Conservation (phyloP, 106 monocot genomes). For the Allium cepa region DNA sequence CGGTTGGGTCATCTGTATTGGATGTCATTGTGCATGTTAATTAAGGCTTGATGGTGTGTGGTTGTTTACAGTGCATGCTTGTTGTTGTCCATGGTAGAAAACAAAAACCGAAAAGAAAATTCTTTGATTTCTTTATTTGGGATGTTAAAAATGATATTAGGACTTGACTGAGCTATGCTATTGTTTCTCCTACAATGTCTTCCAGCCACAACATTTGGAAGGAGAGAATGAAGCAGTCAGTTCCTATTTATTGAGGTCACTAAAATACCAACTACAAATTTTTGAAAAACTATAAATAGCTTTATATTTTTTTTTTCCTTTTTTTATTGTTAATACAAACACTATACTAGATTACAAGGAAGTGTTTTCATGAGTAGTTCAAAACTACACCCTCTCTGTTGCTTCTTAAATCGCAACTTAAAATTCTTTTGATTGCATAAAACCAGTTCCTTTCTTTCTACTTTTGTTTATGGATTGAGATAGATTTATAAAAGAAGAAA, state of each 20-base stretch:
- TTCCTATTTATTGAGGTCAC: not conserved
- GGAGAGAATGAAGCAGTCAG: not conserved
- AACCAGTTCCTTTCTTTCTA: no score
- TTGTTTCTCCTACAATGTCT: slow-evolving; percentile 11
- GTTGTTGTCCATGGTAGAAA: not conserved
- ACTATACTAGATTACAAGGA: not conserved
- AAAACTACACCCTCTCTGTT: not conserved
- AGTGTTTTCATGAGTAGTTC: not conserved
- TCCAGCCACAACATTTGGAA: slow-evolving; percentile 12
- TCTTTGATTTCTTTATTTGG: not conserved
- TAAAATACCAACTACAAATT: no score
- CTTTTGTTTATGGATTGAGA: no score
- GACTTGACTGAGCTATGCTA: not conserved
- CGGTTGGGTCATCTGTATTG: not conserved
- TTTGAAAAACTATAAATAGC: no score
- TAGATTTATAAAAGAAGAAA: no score
- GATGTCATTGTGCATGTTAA: slow-evolving; percentile 2
- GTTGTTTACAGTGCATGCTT: not conserved
- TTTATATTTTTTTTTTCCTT: not conserved
- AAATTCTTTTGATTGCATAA: no score
- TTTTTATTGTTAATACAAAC: not conserved
- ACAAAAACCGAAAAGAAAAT: no score
- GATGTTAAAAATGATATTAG: not conserved
- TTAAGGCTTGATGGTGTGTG: not conserved
- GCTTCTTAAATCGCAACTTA: no score